Conservation (phyloP, 148 eudicot species). For the Gaultheria prostrata region DNA sequence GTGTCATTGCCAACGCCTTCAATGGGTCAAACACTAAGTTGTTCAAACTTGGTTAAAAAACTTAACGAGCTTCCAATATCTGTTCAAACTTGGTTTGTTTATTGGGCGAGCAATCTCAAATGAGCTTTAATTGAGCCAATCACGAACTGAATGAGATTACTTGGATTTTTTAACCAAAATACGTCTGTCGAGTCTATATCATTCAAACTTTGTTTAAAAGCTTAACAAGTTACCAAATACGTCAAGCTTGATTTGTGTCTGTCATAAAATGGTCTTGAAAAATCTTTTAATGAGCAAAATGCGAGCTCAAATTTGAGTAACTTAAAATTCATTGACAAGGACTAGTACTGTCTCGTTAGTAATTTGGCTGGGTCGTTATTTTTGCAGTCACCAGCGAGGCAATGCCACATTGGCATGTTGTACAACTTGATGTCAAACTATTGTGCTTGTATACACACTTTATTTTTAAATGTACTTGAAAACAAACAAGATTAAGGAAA, state of each 20-base stretch:
- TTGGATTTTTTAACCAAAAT: background rate
- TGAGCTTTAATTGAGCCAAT: background rate
- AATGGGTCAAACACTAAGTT: background rate
- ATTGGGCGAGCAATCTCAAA: background rate
- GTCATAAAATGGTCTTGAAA: background rate
- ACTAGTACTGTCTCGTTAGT: background rate
- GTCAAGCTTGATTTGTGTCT: background rate
- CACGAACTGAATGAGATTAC: background rate
- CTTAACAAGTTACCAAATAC: background rate
- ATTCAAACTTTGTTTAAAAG: background rate
- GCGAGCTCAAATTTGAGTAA: background rate
- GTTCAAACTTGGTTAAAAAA: background rate
- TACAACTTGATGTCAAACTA: background rate
- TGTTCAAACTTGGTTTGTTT: background rate
- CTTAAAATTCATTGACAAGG: background rate
- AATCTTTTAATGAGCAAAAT: background rate
- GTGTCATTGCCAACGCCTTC: background rate
- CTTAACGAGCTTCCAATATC: background rate
- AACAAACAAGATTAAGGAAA: background rate
- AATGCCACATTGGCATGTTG: background rate
- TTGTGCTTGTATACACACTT: background rate
- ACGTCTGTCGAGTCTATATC: background rate
- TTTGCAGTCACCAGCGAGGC: background rate
- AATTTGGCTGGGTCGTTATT: background rate
- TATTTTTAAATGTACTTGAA: background rate